Evolutionary conservation across 768 basidiomycete genomes (phyloP).

Genomic region (Mycena amicta): DNA sequence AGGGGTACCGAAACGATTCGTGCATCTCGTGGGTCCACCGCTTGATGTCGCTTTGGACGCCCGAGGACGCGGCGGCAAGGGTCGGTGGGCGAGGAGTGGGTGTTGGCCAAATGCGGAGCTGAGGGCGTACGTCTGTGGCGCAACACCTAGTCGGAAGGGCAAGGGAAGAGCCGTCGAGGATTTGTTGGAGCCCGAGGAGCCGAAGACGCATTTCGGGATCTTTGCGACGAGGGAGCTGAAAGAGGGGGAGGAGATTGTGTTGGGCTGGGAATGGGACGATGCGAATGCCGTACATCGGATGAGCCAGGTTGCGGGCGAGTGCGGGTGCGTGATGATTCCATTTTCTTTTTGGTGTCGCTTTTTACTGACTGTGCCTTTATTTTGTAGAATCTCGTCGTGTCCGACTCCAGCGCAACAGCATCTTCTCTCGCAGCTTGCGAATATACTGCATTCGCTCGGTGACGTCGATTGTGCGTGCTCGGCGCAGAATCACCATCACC

Average conservation of each 20-base stretch:
- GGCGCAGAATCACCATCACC: too few relatives aligned
- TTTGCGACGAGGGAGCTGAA: constrained; percentile 78
- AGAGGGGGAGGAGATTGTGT: constrained; percentile 80
- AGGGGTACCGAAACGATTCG: constrained; percentile 83
- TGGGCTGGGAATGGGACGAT: constrained; percentile 98
- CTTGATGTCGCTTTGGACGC: constrained; percentile 81
- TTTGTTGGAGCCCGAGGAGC: constrained; percentile 12
- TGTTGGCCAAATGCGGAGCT: constrained; percentile 71
- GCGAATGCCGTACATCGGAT: constrained; percentile 72
- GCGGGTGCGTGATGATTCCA: constrained; percentile 46
- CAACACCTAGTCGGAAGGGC: constrained; percentile 12
- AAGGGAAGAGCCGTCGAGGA: constrained; percentile 11
- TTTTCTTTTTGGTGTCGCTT: constrained; percentile 18
- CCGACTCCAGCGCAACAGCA: constrained; percentile 47
- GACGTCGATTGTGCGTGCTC: constrained; percentile 63
- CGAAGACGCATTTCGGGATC: constrained; percentile 59
- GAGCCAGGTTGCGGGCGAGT: constrained; percentile 60
- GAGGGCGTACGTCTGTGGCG: constrained; percentile 29
- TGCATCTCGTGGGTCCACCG: constrained; percentile 77
- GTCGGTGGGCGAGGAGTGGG: constrained; percentile 63
- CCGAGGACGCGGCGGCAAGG: constrained; percentile 65
- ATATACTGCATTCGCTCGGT: constrained; percentile 68
- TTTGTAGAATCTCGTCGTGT: constrained; percentile 31
- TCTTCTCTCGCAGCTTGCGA: constrained; percentile 66
- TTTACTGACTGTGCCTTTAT: constrained; percentile 1